These are phyloP conservation scores for Chiua virens DNA, from an alignment of 768 basidiomycete species.

Conservation along the genomic window DNA sequence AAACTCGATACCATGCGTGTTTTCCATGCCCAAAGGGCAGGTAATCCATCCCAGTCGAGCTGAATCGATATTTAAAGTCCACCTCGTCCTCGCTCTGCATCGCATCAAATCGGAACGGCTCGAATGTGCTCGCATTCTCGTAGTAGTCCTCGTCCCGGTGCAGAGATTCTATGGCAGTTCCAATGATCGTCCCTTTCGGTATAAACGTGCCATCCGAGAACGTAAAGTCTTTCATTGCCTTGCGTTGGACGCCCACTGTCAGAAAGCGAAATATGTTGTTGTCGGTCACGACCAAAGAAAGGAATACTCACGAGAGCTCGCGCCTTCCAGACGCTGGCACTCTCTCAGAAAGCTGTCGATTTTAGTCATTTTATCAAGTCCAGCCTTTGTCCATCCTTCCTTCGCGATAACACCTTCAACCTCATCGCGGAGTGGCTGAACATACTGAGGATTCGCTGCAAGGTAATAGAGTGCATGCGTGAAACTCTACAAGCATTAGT, in stretches of 20 bases:
- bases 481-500: neutral
- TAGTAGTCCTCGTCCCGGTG: constrained; percentile 27
- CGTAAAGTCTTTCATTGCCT: constrained; percentile 29
- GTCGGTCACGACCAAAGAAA: too few species aligned
- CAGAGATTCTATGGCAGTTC: constrained; percentile 14
- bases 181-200: constrained; percentile 31
- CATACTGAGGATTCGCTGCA: neutral
- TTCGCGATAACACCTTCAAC: neutral
- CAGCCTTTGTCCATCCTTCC: neutral
- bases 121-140: constrained; percentile 38
- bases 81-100: constrained; percentile 33
- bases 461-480: neutral
- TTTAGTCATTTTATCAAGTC: neutral
- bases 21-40: constrained; percentile 37
- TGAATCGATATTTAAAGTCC: constrained; percentile 32
- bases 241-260: constrained; percentile 24
- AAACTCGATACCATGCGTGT: constrained; percentile 5
- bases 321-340: neutral
- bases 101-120: constrained; percentile 28
- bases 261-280: too few species aligned
- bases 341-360: neutral
- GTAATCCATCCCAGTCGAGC: constrained; percentile 32
- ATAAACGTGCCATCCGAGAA: constrained; percentile 32
- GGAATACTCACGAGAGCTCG: neutral
- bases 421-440: neutral